Conservation (phyloP, 73 alveolate species). For the Paramecium sexaurelia region DNA sequence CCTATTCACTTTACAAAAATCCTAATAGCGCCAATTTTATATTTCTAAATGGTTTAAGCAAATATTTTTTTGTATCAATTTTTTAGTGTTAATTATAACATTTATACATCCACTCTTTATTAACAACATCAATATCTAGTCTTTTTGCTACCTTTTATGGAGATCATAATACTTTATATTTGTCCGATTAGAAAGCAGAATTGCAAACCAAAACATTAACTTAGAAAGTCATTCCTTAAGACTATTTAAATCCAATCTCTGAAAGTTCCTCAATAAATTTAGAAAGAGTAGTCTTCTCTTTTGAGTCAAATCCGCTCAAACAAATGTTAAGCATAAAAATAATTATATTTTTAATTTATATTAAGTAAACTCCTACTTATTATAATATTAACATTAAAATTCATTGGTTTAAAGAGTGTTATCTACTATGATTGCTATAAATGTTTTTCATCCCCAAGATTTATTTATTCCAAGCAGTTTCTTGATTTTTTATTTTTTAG, state of each 20-base stretch:
- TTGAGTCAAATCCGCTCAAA: constrained; percentile 30
- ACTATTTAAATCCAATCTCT: background rate
- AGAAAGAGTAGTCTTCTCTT: background rate
- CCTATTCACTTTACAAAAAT: background rate
- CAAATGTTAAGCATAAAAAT: background rate
- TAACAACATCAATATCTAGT: constrained; percentile 36
- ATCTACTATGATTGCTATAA: background rate
- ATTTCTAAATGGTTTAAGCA: background rate
- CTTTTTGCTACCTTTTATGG: constrained; percentile 49
- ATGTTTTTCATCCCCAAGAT: background rate
- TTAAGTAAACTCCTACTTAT: background rate
- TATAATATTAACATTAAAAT: background rate
- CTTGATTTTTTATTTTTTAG: background rate
- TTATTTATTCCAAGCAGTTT: background rate
- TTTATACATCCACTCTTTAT: background rate
- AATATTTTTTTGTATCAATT: constrained; percentile 8
- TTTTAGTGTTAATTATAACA: background rate
- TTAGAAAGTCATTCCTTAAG: constrained; percentile 1
- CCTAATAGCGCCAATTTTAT: constrained; percentile 57
- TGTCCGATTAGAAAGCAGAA: background rate
- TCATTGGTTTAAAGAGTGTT: background rate
- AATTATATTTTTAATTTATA: background rate
- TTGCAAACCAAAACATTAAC: constrained; percentile 22
- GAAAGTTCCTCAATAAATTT: background rate
- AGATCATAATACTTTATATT: background rate